phyloP scores from a whole-genome alignment of 2,329 filamentous ascomycete species.

The Dryadomyces quercivorus region DNA sequence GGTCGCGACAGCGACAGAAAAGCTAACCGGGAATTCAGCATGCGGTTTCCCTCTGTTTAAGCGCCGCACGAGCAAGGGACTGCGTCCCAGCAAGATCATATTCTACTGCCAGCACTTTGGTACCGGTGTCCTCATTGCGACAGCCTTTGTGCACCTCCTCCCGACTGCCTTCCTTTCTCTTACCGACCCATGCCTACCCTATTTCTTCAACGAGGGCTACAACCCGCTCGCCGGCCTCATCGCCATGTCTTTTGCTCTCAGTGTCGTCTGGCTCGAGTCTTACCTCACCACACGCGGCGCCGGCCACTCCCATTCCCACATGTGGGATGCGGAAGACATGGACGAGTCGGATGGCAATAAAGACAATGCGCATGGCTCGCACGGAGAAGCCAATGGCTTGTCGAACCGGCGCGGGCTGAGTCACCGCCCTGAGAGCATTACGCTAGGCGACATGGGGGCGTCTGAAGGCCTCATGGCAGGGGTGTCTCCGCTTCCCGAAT shows the following conservation, averaged over 20 bases:
- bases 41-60: slow-evolving; percentile 57
- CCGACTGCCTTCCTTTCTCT: slow-evolving; percentile 56
- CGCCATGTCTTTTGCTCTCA: slow-evolving; percentile 69
- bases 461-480: slow-evolving; percentile 45
- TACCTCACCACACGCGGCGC: slow-evolving; percentile 66
- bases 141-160: slow-evolving; percentile 68
- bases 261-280: slow-evolving; percentile 79
- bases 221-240: slow-evolving; percentile 69
- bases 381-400: slow-evolving; percentile 18
- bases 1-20: no score
- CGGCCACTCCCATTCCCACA: slow-evolving; percentile 47
- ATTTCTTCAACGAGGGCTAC: slow-evolving; percentile 70
- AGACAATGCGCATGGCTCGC: not conserved
- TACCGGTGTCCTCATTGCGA: slow-evolving; percentile 76
- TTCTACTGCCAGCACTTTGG: slow-evolving; percentile 65
- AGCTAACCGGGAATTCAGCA: slow-evolving; percentile 24
- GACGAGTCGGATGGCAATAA: slow-evolving; percentile 15
- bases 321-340: slow-evolving; percentile 34
- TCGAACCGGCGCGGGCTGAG: slow-evolving; percentile 24
- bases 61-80: slow-evolving; percentile 42
- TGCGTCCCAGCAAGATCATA: slow-evolving; percentile 45
- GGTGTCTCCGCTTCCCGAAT: slow-evolving; percentile 44
- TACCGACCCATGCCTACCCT: slow-evolving; percentile 59
- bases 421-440: slow-evolving; percentile 35
- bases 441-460: slow-evolving; percentile 37